phyloP scores from a whole-genome alignment of 495 filamentous ascomycete genomes.

The Hypoxylon cercidicola region DNA sequence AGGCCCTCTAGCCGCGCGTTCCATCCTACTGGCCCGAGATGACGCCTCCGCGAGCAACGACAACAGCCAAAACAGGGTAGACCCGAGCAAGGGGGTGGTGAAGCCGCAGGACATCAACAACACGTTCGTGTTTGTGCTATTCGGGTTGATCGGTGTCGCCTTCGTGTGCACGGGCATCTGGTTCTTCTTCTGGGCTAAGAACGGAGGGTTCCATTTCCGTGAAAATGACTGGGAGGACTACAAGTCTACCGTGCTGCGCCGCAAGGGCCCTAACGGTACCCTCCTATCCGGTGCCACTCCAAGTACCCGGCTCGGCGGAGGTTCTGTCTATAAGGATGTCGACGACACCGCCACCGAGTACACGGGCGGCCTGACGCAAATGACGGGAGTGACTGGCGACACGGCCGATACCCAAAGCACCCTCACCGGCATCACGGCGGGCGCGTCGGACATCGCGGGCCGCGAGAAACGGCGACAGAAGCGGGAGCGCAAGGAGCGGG shows the following conservation, averaged over 20 bases:
- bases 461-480: slow-evolving; percentile 58
- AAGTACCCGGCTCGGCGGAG: slow-evolving; percentile 82
- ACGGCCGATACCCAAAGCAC: slow-evolving; percentile 47
- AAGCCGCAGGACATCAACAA: slow-evolving; percentile 81
- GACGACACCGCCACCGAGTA: slow-evolving; percentile 67
- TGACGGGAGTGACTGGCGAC: slow-evolving; percentile 54
- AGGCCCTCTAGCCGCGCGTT: slow-evolving; percentile 54
- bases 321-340: slow-evolving; percentile 73
- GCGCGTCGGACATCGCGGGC: slow-evolving; percentile 57
- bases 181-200: slow-evolving; percentile 99
- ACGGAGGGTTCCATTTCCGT: slow-evolving; percentile 89
- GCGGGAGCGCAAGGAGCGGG: slow-evolving; percentile 62
- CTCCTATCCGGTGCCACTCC: slow-evolving; percentile 82
- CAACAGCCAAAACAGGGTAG: slow-evolving; percentile 20
- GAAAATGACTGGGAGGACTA: slow-evolving; percentile 97
- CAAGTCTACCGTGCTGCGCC: slow-evolving; percentile 93
- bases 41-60: slow-evolving; percentile 10
- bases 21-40: slow-evolving; percentile 52
- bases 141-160: slow-evolving; percentile 81
- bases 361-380: slow-evolving; percentile 53
- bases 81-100: slow-evolving; percentile 63
- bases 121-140: slow-evolving; percentile 81
- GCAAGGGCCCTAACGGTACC: slow-evolving; percentile 87
- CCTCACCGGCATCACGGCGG: slow-evolving; percentile 56
- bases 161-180: slow-evolving; percentile 84